phyloP scores from a whole-genome alignment of 1,139 yeast genomes.

The Ogataea hybrid region DNA sequence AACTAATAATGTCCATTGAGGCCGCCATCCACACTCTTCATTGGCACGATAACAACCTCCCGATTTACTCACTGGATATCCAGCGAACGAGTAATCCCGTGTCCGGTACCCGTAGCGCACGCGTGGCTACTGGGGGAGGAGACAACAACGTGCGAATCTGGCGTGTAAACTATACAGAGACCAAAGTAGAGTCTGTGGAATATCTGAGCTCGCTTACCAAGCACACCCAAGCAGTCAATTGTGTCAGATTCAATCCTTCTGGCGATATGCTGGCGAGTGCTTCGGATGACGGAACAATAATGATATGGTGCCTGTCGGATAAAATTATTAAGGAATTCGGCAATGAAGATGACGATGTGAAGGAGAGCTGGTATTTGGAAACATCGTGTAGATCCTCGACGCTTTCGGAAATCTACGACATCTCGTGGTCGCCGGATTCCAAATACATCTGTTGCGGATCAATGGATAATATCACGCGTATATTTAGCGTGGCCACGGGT shows the following conservation, averaged over 20 bases:
- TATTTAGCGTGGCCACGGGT: slow-evolving; percentile 60
- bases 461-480: slow-evolving; percentile 80
- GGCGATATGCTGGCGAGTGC: slow-evolving; percentile 80
- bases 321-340: slow-evolving; percentile 57
- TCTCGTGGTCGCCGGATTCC: slow-evolving; percentile 89
- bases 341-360: slow-evolving; percentile 50
- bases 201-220: slow-evolving; percentile 76
- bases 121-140: slow-evolving; percentile 91
- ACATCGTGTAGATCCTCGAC: slow-evolving; percentile 53
- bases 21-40: slow-evolving; percentile 66
- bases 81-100: slow-evolving; percentile 46
- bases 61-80: slow-evolving; percentile 80
- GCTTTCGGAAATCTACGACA: slow-evolving; percentile 80
- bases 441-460: slow-evolving; percentile 79
- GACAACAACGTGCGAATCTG: slow-evolving; percentile 84
- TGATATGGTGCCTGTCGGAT: slow-evolving; percentile 71
- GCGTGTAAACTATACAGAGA: slow-evolving; percentile 36
- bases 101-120: slow-evolving; percentile 26
- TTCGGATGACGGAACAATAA: slow-evolving; percentile 89
- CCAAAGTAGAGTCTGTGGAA: slow-evolving; percentile 44
- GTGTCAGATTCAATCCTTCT: slow-evolving; percentile 71
- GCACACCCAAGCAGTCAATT: slow-evolving; percentile 94
- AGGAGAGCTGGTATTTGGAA: slow-evolving; percentile 70
- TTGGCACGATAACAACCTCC: slow-evolving; percentile 81
- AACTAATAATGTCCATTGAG: slow-evolving; percentile 36